A percentile compares a stretch with the other conserved stretches of the same genome.
Evolutionary conservation across 2,329 filamentous ascomycete species (phyloP).

Genomic region (Pezicula radicicola): DNA sequence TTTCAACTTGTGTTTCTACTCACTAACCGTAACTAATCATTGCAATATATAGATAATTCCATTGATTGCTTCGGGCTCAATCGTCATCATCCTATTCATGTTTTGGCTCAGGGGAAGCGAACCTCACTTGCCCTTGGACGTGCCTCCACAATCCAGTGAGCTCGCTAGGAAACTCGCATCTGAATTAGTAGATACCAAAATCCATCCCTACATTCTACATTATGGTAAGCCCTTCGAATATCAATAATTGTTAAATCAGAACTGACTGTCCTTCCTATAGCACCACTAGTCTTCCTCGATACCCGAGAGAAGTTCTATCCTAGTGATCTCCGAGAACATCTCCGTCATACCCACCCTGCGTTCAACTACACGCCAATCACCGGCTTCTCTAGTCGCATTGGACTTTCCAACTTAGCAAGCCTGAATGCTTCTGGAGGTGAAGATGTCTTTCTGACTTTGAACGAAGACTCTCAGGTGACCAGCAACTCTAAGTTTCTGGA

Average conservation of each 20-base stretch:
- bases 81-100: background rate
- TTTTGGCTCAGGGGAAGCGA: background rate
- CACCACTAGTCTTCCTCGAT: conserved; percentile 45
- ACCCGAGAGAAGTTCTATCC: conserved; percentile 43
- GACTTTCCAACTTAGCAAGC: conserved; percentile 40
- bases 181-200: conserved; percentile 14
- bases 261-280: conserved; percentile 22
- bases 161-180: conserved; percentile 7
- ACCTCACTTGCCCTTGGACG: background rate
- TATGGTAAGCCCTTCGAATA: conserved; percentile 30
- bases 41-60: background rate
- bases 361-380: conserved; percentile 35
- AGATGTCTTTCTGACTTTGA: conserved; percentile 43
- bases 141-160: conserved; percentile 10
- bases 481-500: conserved; percentile 38
- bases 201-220: conserved; percentile 38
- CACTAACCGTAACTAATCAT: background rate
- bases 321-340: conserved; percentile 40
- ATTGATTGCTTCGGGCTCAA: background rate
- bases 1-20: background rate
- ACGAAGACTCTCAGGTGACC: conserved; percentile 37
- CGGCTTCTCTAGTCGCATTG: conserved; percentile 31
- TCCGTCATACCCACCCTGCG: conserved; percentile 39
- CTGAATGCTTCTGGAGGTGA: conserved; percentile 37
- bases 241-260: background rate